phyloP scores from a whole-genome alignment of 345 rosid species.

The Cardamine chenopodiifolia region DNA sequence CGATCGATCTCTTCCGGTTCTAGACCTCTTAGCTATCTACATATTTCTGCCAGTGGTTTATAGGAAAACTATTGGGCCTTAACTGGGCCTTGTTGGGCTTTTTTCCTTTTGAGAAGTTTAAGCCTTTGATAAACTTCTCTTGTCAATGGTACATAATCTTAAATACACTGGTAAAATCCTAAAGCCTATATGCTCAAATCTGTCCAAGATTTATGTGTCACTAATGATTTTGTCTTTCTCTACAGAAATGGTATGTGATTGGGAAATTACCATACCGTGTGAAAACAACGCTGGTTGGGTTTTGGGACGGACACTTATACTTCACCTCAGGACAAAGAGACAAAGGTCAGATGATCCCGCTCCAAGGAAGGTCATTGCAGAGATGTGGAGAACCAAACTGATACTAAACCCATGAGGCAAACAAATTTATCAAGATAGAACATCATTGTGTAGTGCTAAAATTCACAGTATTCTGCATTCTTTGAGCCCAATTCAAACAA shows the following conservation, averaged over 20 bases:
- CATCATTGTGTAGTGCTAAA: neutral
- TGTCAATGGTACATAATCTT: too few species aligned
- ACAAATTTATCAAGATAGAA: conserved; percentile 3
- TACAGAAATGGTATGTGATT: conserved; percentile 82
- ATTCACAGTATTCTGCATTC: conserved; percentile 1
- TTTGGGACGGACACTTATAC: conserved; percentile 83
- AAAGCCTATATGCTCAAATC: neutral
- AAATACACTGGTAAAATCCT: conserved; percentile 57
- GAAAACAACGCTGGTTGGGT: conserved; percentile 83
- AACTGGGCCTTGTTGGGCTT: neutral
- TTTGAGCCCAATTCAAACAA: conserved; percentile 17
- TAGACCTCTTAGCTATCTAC: neutral
- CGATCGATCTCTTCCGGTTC: conserved; percentile 29
- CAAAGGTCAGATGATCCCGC: conserved; percentile 82
- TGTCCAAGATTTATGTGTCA: neutral
- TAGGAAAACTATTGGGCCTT: neutral
- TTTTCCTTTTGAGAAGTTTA: too few species aligned
- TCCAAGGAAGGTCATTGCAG: conserved; percentile 80
- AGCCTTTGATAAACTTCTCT: too few species aligned
- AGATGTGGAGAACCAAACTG: conserved; percentile 90
- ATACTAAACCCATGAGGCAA: conserved; percentile 49
- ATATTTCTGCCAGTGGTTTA: conserved; percentile 18
- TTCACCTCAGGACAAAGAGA: conserved; percentile 98
- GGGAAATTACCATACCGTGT: conserved; percentile 92
- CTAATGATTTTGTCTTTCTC: conserved; percentile 11